These are phyloP conservation scores for Baorangia bicolor DNA, from an alignment of 768 basidiomycete species.

Conservation along the genomic window DNA sequence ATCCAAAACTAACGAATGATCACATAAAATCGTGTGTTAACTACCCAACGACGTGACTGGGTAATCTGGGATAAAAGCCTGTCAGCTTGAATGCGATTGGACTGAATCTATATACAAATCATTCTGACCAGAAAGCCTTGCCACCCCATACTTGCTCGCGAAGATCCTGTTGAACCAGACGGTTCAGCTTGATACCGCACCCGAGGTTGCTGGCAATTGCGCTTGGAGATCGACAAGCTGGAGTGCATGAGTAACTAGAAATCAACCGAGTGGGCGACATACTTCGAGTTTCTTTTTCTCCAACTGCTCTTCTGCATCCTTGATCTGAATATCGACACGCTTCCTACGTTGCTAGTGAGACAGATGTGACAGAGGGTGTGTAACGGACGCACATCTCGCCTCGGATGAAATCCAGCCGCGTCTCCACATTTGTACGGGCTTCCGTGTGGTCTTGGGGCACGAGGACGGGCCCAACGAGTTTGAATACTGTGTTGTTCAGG, in stretches of 20 bases:
- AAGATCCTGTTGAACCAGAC: background rate
- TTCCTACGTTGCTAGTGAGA: slow-evolving; percentile 44
- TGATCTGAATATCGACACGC: slow-evolving; percentile 78
- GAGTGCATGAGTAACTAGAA: slow-evolving; percentile 14
- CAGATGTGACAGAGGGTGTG: background rate
- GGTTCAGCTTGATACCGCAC: slow-evolving; percentile 6
- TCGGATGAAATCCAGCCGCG: slow-evolving; percentile 84
- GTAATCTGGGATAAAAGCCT: background rate
- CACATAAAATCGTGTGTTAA: background rate
- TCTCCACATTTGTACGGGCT: slow-evolving; percentile 85
- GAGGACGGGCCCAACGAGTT: slow-evolving; percentile 87
- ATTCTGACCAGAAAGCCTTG: background rate
- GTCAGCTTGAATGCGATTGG: background rate
- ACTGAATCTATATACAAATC: background rate
- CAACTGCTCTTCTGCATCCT: slow-evolving; percentile 71
- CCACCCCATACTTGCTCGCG: background rate
- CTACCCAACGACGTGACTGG: background rate
- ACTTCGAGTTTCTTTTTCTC: slow-evolving; percentile 87
- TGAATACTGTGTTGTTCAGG: slow-evolving; percentile 79
- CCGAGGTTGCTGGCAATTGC: slow-evolving; percentile 44
- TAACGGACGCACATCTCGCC: slow-evolving; percentile 71
- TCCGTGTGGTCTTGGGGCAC: slow-evolving; percentile 87
- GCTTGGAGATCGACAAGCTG: slow-evolving; percentile 71
- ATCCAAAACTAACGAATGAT: background rate
- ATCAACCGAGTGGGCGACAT: background rate